Evolutionary conservation across 2,329 filamentous ascomycete genomes (phyloP).

Genomic region (Sarocladium brachiariae): DNA sequence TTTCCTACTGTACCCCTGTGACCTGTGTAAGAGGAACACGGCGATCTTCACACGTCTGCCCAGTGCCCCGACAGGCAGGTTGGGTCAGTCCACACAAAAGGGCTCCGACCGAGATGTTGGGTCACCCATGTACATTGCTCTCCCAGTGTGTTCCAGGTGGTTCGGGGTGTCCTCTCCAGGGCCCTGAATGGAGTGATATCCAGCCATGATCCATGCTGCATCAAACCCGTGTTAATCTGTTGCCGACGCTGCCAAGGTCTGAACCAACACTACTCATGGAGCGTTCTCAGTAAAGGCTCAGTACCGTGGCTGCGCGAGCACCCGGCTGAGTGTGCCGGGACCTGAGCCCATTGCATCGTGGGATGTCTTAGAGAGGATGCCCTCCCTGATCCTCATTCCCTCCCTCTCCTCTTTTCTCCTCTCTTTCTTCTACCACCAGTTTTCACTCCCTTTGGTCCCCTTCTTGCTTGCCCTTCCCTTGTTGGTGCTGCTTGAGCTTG

Average conservation of each 20-base stretch:
- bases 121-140: neutral
- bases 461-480: constrained; percentile 14
- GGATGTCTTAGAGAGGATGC: constrained; percentile 9
- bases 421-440: constrained; percentile 6
- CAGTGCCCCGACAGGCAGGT: no score
- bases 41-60: constrained; percentile 2
- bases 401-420: constrained; percentile 11
- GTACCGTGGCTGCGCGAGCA: no score
- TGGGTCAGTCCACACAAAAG: neutral
- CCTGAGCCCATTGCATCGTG: constrained; percentile 1
- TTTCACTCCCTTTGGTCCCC: constrained; percentile 13
- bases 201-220: neutral
- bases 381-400: constrained; percentile 11
- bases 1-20: neutral
- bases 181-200: neutral
- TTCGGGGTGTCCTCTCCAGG: neutral
- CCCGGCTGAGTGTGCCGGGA: neutral
- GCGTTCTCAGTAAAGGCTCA: no score
- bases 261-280: neutral
- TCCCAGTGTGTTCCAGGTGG: neutral
- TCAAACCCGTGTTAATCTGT: constrained; percentile 7
- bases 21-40: neutral
- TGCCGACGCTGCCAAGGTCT: constrained; percentile 1
- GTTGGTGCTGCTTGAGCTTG: constrained; percentile 12
- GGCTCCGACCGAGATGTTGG: constrained; percentile 1